A percentile compares a stretch with the other conserved stretches of the same genome.
Evolutionary conservation across 208 protist genomes (phyloP).

Genomic region (Endotrypanum monterogeii): DNA sequence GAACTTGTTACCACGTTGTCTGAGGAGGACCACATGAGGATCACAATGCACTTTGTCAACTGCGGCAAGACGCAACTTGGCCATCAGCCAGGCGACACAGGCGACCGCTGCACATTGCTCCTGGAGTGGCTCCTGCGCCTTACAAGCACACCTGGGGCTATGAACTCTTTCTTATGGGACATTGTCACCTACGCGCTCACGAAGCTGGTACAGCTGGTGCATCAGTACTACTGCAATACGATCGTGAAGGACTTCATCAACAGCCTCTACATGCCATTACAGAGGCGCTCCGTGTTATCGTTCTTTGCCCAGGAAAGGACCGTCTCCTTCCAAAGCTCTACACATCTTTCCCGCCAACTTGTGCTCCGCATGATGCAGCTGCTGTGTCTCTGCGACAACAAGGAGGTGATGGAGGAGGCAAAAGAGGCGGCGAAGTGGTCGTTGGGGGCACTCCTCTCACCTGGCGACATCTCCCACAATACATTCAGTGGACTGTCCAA

Average conservation of each 20-base stretch:
- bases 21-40: constrained; percentile 60
- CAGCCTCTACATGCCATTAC: constrained; percentile 46
- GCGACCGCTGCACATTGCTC: constrained; percentile 61
- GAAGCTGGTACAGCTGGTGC: constrained; percentile 46
- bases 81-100: constrained; percentile 35
- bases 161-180: constrained; percentile 68
- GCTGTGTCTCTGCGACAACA: constrained; percentile 53
- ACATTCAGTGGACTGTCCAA: neutral
- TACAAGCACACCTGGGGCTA: constrained; percentile 33
- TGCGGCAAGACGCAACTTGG: constrained; percentile 55
- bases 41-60: constrained; percentile 58
- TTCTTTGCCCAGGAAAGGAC: constrained; percentile 60
- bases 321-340: constrained; percentile 46
- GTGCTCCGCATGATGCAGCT: constrained; percentile 59
- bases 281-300: constrained; percentile 42
- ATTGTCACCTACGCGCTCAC: constrained; percentile 47
- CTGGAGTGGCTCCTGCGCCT: constrained; percentile 63
- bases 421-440: constrained; percentile 45
- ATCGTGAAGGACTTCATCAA: constrained; percentile 51
- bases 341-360: constrained; percentile 40
- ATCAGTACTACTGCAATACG: constrained; percentile 48
- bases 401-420: constrained; percentile 40
- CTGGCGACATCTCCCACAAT: constrained; percentile 5
- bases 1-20: constrained; percentile 43
- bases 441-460: constrained; percentile 17